These are phyloP conservation scores for Dendrobium nobile DNA, from an alignment of 106 monocot species.

Conservation along the genomic window DNA sequence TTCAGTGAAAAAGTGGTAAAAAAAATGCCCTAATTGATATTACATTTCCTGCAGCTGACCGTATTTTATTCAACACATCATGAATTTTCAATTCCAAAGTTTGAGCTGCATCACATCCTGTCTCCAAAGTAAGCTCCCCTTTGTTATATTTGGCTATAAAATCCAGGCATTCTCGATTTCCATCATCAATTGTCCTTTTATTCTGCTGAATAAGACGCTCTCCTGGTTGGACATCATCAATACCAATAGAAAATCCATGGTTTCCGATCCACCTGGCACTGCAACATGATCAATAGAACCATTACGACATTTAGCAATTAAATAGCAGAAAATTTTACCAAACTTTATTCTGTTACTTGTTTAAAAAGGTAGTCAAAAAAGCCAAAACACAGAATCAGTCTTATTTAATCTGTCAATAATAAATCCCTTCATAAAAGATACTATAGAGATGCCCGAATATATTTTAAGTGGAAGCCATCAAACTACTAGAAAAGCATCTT, in stretches of 20 bases:
- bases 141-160: conserved; percentile 49
- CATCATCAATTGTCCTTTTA: conserved; percentile 57
- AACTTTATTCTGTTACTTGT: neutral
- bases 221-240: conserved; percentile 93
- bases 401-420: neutral
- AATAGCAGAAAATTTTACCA: neutral
- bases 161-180: conserved; percentile 55
- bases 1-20: neutral
- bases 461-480: neutral
- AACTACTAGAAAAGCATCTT: neutral
- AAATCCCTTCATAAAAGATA: neutral
- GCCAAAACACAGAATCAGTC: neutral
- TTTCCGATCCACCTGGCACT: conserved; percentile 99
- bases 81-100: conserved; percentile 71
- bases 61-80: conserved; percentile 62
- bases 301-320: neutral
- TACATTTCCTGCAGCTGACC: conserved; percentile 67
- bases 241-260: conserved; percentile 98
- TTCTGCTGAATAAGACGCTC: conserved; percentile 56
- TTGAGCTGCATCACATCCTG: conserved; percentile 72
- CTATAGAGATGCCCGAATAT: neutral
- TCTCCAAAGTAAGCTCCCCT: conserved; percentile 46
- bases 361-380: neutral
- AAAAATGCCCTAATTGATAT: neutral
- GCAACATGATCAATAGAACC: conserved; percentile 10